A percentile compares a stretch with the other conserved stretches of the same genome.
Evolutionary conservation across 495 filamentous ascomycete genomes (phyloP).

Genomic region (Pyronema omphalodes): DNA sequence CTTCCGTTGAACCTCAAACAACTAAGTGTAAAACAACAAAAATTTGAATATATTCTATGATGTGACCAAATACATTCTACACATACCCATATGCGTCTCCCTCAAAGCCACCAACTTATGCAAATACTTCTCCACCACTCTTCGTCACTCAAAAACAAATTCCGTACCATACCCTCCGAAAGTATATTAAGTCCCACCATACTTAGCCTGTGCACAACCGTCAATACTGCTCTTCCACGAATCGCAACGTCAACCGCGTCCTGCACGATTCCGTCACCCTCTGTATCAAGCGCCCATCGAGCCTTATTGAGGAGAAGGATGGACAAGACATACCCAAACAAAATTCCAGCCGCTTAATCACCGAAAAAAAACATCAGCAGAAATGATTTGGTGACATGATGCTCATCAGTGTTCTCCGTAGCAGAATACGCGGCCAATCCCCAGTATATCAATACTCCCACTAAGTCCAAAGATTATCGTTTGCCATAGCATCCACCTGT

Average conservation of each 20-base stretch:
- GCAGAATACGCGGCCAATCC: constrained; percentile 40
- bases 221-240: constrained; percentile 42
- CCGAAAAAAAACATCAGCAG: constrained; percentile 39
- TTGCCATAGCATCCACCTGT: constrained; percentile 18
- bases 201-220: constrained; percentile 45
- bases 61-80: no score
- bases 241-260: not conserved
- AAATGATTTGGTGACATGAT: not conserved
- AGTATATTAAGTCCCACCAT: no score
- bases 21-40: no score
- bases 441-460: constrained; percentile 27
- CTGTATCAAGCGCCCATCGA: constrained; percentile 36
- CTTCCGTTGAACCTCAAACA: no score
- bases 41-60: no score
- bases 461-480: constrained; percentile 23
- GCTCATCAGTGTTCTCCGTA: constrained; percentile 37
- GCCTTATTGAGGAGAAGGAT: constrained; percentile 63
- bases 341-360: constrained; percentile 35
- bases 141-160: constrained; percentile 26
- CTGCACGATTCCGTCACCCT: not conserved
- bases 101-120: constrained; percentile 22
- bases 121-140: constrained; percentile 25
- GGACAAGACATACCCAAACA: constrained; percentile 26
- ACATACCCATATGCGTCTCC: constrained; percentile 27
- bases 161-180: constrained; percentile 16